Evolutionary conservation across 208 protist genomes (phyloP).

Genomic region (Crithidia acanthocephali): DNA sequence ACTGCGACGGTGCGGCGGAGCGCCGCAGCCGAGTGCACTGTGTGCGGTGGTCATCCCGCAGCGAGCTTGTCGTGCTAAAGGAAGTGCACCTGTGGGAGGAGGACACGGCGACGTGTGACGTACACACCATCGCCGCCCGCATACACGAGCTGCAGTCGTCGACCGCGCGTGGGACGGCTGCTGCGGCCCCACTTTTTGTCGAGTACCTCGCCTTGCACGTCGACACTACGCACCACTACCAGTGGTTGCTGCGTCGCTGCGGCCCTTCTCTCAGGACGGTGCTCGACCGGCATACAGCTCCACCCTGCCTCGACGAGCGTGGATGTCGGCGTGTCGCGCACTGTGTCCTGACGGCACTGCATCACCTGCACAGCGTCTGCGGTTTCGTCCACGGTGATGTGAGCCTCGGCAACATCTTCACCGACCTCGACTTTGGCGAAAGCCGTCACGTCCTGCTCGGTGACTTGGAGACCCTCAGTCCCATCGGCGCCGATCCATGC

Average conservation of each 20-base stretch:
- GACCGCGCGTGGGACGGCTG: not conserved
- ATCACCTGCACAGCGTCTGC: slow-evolving; percentile 48
- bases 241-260: slow-evolving; percentile 43
- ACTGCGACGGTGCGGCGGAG: not conserved
- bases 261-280: slow-evolving; percentile 41
- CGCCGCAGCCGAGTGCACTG: slow-evolving; percentile 43
- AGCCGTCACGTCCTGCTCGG: slow-evolving; percentile 15
- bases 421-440: not conserved
- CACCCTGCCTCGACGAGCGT: slow-evolving; percentile 2
- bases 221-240: slow-evolving; percentile 35
- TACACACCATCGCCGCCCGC: slow-evolving; percentile 13
- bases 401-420: slow-evolving; percentile 60
- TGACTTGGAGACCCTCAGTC: slow-evolving; percentile 31
- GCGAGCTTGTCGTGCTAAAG: slow-evolving; percentile 47
- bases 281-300: not conserved
- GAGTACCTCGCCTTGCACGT: slow-evolving; percentile 44
- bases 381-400: slow-evolving; percentile 64
- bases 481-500: slow-evolving; percentile 12
- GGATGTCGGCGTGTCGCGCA: slow-evolving; percentile 25
- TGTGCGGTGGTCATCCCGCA: slow-evolving; percentile 29
- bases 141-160: slow-evolving; percentile 12
- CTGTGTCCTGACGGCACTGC: slow-evolving; percentile 46
- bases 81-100: slow-evolving; percentile 45
- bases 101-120: slow-evolving; percentile 30
- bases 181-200: slow-evolving; percentile 30